Evolutionary conservation across 805 yeast species (phyloP), one percentile per base, ranked within the genome.

Genomic region (Lipomyces yamadae): DNA sequence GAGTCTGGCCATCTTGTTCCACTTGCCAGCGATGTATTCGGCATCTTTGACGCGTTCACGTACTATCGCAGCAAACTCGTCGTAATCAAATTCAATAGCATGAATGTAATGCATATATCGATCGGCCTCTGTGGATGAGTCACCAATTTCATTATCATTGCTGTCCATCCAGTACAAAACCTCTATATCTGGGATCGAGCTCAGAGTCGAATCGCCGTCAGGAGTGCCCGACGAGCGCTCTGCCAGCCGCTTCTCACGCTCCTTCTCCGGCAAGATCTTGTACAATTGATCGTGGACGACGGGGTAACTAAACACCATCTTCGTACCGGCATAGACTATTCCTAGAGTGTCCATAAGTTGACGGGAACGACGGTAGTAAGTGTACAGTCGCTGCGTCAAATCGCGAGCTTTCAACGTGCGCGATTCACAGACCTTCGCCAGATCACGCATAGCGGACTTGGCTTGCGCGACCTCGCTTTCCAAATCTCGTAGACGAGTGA

Each of bases 11-110:
- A 91, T 96, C 74, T 88, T 88, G 65, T 93, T 91, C 67, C 91
- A 82, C 74, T 86, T 90, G 73, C 95, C 88, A 1, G 98, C 98
- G 72, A 93, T 82, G 4, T 88, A 85, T 76, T 95, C 98, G 60
- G 94, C 96, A 74, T 94, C 98, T 63, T 84, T 86, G 73, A 95
- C 93, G 66, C 99, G 81, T 74, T 89, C 87, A 50, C 87, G 83
- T 2, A 92, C 85, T 13, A 85, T 79, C 13, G 78, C 76, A 48
- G 80, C 78, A 62, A 76, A 76, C 15, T 74, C 74, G 33, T 78
- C 78, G 72, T 78, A 81, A 64, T 82, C 83, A 11, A 74, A 70
- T 53, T 77, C 77, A 33, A 79, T 58, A 8, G 64, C 62, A 32
- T 57, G 63, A 48, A 74, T 15, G 55, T 61, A 64, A n/a, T 57